These are phyloP conservation scores for Grosmannia clavigera DNA, from an alignment of 2,329 filamentous ascomycete genomes.

Conservation along the genomic window DNA sequence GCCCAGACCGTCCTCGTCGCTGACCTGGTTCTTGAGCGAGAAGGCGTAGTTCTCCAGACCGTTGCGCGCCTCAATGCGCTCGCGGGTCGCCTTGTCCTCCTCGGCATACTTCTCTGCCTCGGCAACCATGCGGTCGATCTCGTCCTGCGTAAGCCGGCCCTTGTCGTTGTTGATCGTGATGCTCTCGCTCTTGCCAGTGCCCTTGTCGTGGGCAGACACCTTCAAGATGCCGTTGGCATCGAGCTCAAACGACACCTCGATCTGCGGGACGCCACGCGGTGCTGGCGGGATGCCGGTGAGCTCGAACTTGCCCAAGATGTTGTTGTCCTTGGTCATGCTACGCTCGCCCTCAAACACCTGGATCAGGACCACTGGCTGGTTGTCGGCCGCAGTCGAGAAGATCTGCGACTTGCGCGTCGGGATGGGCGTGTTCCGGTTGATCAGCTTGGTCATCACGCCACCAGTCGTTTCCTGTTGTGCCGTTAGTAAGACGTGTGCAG, in stretches of 20 bases:
- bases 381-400: constrained; percentile 93
- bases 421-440: constrained; percentile 87
- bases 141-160: constrained; percentile 88
- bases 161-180: constrained; percentile 99
- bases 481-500: not conserved
- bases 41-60: constrained; percentile 98
- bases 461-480: constrained; percentile 65
- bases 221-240: constrained; percentile 98
- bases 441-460: constrained; percentile 95
- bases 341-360: constrained; percentile 94
- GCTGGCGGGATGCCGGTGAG: constrained; percentile 90
- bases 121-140: constrained; percentile 98
- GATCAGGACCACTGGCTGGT: constrained; percentile 90
- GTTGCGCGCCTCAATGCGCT: constrained; percentile 94
- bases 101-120: constrained; percentile 98
- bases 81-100: constrained; percentile 95
- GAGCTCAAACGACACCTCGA: constrained; percentile 95
- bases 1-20: constrained; percentile 90
- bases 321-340: constrained; percentile 92
- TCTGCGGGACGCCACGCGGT: constrained; percentile 92
- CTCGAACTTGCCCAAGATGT: constrained; percentile 95
- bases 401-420: constrained; percentile 96
- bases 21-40: constrained; percentile 98
- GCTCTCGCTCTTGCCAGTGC: constrained; percentile 90
- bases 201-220: constrained; percentile 94